Conservation (phyloP, 2,329 filamentous ascomycete species). For the Clonostachys byssicola region DNA sequence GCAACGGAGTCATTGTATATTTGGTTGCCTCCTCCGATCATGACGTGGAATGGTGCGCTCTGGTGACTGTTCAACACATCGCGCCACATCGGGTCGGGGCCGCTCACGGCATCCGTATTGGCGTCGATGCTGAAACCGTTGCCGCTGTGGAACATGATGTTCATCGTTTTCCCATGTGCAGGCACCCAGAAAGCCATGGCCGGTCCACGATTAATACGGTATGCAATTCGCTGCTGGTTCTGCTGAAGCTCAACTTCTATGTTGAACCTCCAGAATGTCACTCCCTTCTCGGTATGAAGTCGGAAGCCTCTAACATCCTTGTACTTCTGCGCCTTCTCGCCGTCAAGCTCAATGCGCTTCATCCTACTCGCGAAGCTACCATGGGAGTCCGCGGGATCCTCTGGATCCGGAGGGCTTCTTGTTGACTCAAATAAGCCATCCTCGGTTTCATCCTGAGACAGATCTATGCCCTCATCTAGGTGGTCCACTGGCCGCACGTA, state of each 20-base stretch:
- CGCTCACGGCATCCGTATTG: constrained; percentile 76
- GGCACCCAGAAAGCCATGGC: constrained; percentile 94
- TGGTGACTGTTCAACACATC: constrained; percentile 93
- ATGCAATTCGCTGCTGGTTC: constrained; percentile 81
- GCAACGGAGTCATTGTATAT: constrained; percentile 91
- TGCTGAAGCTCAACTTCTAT: constrained; percentile 82
- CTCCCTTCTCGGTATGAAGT: constrained; percentile 78
- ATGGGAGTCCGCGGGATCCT: constrained; percentile 41
- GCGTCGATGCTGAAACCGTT: constrained; percentile 88
- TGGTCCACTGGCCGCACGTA: constrained; percentile 90
- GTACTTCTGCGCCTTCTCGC: constrained; percentile 76
- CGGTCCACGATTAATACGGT: constrained; percentile 90
- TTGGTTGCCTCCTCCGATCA: constrained; percentile 96
- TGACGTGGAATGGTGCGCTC: constrained; percentile 90
- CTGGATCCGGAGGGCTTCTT: constrained; percentile 44
- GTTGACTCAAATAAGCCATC: constrained; percentile 76
- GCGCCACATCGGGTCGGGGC: constrained; percentile 94
- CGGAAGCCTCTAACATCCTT: constrained; percentile 79
- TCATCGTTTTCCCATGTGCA: constrained; percentile 80
- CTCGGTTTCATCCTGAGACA: constrained; percentile 76
- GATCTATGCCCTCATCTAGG: constrained; percentile 70
- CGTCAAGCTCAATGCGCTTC: constrained; percentile 57
- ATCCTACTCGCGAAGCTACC: constrained; percentile 50
- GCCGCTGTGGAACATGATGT: constrained; percentile 98
- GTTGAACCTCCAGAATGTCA: constrained; percentile 97